These are phyloP conservation scores for Zelopaecilomyces penicillatus DNA, from an alignment of 2,329 filamentous ascomycete species.

Conservation along the genomic window DNA sequence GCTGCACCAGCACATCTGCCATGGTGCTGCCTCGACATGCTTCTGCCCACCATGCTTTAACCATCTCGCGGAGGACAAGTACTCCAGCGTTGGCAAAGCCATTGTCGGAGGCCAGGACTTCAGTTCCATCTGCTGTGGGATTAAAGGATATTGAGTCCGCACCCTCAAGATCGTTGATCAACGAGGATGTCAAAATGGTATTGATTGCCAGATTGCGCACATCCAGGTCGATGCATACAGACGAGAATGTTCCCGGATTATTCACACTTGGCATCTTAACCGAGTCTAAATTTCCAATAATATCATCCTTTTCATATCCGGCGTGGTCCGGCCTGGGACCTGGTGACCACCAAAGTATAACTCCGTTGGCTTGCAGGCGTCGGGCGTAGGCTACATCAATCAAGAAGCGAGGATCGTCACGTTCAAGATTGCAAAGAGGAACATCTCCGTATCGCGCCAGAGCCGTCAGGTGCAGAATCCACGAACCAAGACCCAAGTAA, in stretches of 20 bases:
- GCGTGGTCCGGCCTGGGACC: conserved; percentile 86
- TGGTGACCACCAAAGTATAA: conserved; percentile 95
- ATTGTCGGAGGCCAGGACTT: conserved; percentile 69
- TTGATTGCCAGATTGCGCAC: conserved; percentile 95
- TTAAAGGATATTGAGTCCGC: conserved; percentile 82
- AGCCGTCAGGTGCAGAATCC: conserved; percentile 81
- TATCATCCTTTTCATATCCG: conserved; percentile 88
- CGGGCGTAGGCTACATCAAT: conserved; percentile 95
- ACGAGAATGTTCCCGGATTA: conserved; percentile 86
- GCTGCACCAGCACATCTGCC: conserved; percentile 96
- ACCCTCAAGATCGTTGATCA: conserved; percentile 94
- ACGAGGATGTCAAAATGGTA: conserved; percentile 89
- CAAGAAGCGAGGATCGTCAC: conserved; percentile 85
- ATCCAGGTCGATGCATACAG: conserved; percentile 91
- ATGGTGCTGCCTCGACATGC: conserved; percentile 84
- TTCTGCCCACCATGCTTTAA: conserved; percentile 96
- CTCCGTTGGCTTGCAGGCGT: conserved; percentile 79
- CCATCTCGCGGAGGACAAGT: conserved; percentile 90
- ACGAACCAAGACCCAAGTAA: conserved; percentile 86
- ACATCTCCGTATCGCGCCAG: conserved; percentile 89
- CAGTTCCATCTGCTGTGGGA: conserved; percentile 31
- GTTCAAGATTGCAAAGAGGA: conserved; percentile 89
- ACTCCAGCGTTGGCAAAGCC: conserved; percentile 91
- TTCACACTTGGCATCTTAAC: conserved; percentile 92
- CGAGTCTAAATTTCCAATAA: conserved; percentile 71